Evolutionary conservation across 208 protist species (phyloP).

Genomic region (Acanthamoeba polyphaga): DNA sequence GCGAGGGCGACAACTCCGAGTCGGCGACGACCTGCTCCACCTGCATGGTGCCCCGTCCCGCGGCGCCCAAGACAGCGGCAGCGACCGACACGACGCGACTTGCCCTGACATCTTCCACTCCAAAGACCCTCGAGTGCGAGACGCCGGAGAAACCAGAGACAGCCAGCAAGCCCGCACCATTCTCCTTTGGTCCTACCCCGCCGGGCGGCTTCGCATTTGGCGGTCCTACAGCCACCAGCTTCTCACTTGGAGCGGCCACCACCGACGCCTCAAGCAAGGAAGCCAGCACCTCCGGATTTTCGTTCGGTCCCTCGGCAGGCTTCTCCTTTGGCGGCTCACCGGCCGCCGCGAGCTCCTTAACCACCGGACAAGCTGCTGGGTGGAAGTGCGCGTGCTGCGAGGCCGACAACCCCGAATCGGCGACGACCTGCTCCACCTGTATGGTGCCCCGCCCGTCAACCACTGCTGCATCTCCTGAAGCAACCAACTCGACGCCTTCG

Average conservation of each 20-base stretch:
- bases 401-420: neutral
- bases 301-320: neutral
- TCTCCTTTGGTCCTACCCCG: neutral
- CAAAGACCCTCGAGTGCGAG: neutral
- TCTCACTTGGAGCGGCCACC: neutral
- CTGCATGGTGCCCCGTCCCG: neutral
- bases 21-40: neutral
- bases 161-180: neutral
- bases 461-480: neutral
- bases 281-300: neutral
- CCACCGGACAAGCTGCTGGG: neutral
- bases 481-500: neutral
- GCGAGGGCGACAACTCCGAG: slow-evolving; percentile 4
- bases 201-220: neutral
- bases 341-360: neutral
- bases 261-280: neutral
- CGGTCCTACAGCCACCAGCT: neutral
- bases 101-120: neutral
- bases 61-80: neutral
- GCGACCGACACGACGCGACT: neutral
- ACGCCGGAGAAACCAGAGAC: neutral
- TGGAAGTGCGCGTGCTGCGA: slow-evolving; percentile 50
- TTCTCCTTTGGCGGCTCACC: neutral
- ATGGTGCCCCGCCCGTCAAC: neutral
- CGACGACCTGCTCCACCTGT: neutral